Evolutionary conservation across 2,329 filamentous ascomycete genomes (phyloP).

Genomic region (Periglandula ipomoeae): DNA sequence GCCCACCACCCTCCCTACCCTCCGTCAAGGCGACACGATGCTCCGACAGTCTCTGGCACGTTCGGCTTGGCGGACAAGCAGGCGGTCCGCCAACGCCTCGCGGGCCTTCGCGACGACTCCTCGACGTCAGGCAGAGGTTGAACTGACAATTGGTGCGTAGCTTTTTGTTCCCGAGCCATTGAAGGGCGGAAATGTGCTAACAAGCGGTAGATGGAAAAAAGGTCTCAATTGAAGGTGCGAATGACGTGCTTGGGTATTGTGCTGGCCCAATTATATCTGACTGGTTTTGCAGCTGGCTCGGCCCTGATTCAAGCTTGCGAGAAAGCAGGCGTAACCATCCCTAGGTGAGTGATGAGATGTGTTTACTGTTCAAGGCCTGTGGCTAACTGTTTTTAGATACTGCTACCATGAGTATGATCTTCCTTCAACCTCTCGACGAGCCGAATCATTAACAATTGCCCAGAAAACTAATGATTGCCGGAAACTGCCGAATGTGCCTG

Average conservation of each 20-base stretch:
- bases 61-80: conserved; percentile 58
- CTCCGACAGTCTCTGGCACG: conserved; percentile 59
- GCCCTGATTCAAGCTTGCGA: conserved; percentile 98
- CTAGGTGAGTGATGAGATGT: conserved; percentile 49
- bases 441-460: conserved; percentile 29
- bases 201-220: conserved; percentile 77
- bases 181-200: conserved; percentile 21
- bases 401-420: conserved; percentile 88
- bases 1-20: conserved; percentile 24
- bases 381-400: conserved; percentile 52
- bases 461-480: conserved; percentile 96
- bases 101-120: conserved; percentile 76
- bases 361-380: too few species aligned
- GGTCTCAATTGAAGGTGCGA: conserved; percentile 88
- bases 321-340: conserved; percentile 85
- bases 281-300: conserved; percentile 63
- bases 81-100: conserved; percentile 50
- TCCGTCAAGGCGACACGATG: conserved; percentile 56
- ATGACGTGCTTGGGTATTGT: conserved; percentile 12
- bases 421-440: conserved; percentile 10
- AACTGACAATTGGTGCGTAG: conserved; percentile 79
- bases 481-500: conserved; percentile 99
- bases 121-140: conserved; percentile 79
- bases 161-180: conserved; percentile 20
- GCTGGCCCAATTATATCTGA: conserved; percentile 24